phyloP scores from a whole-genome alignment of 768 basidiomycete genomes.

The Tricholoma bakamatsutake region DNA sequence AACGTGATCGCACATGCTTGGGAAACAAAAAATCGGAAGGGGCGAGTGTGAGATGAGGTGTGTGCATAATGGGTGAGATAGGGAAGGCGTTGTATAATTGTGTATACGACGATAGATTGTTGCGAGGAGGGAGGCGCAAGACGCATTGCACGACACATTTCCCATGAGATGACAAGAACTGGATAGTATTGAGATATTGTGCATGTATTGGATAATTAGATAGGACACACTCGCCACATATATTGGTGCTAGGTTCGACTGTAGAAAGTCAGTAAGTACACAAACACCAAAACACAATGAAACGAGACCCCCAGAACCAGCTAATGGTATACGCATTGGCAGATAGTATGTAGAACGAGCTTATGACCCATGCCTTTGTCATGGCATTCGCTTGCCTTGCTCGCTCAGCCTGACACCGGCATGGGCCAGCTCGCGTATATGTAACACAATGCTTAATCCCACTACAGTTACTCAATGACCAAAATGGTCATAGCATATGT shows the following conservation, averaged over 20 bases:
- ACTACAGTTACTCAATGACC: too few relatives aligned
- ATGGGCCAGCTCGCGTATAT: too few relatives aligned
- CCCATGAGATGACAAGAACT: constrained; percentile 20
- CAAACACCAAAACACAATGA: not conserved
- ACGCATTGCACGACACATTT: constrained; percentile 10
- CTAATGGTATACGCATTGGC: too few relatives aligned
- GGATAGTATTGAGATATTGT: not conserved
- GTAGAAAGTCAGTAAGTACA: not conserved
- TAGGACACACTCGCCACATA: constrained; percentile 9
- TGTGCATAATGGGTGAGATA: constrained; percentile 24
- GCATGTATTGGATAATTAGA: too few relatives aligned
- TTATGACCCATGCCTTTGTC: too few relatives aligned
- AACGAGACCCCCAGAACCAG: constrained; percentile 26
- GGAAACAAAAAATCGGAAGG: constrained; percentile 20
- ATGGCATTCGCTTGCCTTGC: too few relatives aligned
- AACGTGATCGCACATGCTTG: constrained; percentile 26
- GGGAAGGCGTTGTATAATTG: constrained; percentile 28
- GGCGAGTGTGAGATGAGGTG: constrained; percentile 4
- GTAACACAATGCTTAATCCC: too few relatives aligned
- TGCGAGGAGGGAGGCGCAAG: constrained; percentile 14
- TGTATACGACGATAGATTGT: constrained; percentile 17
- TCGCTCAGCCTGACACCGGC: too few relatives aligned
- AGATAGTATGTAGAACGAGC: too few relatives aligned
- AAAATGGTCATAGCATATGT: too few relatives aligned
- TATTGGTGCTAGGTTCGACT: constrained; percentile 28